Base-by-base conservation (phyloP, 73 alveolate genomes). In the Paramecium biaurelia region DNA sequence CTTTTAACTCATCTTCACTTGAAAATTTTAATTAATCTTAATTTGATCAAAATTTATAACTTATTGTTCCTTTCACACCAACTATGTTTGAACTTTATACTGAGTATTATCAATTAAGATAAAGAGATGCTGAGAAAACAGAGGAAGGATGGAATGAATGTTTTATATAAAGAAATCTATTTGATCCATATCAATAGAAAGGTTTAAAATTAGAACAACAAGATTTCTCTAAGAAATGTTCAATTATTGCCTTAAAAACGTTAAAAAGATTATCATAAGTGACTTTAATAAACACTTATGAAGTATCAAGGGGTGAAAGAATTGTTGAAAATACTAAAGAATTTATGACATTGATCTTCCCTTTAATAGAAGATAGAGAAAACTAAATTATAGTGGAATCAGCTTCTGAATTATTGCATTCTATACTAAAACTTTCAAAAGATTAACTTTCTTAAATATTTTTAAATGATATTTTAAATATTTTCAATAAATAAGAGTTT, bases 31-130 rank as follows among this genome's bases (percentile, higher is more conserved):
- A 12, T 12, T 32, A 35, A 35, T 4, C 35, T 72, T 20, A 72
- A 9, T 72, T 35, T 20, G 82, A 89, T 70, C 28, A 57, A 30
- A 79, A 89, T n/a, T 53, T 89, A n/a, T 43, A 58, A 34, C 35
- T 89, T 23, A 89, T 89, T 43, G 94, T 82, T 11, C 94, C 94
- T 2, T 70, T 89, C 32, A 18, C 94, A 21, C 94, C 94, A 4
- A 53, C 57, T 8, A 89, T 89, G 18, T 89, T 38, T 89, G 72
- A 89, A 89, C 43, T 70, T 5, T 79, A 79, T 47, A 38, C 47
- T 21, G 74, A 79, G 6, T 79, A 79, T 34, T 23, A 14, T 43
- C 0, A 23, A 38, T 20, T 41, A 30, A 32, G 45, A 42, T n/a
- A 38, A 42, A 79, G 26, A 63, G 74, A 79, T 18, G 74, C 28